Evolutionary conservation across 257 asterid genomes (phyloP), one percentile per base, ranked within the genome.

Genomic region (Avicennia marina): DNA sequence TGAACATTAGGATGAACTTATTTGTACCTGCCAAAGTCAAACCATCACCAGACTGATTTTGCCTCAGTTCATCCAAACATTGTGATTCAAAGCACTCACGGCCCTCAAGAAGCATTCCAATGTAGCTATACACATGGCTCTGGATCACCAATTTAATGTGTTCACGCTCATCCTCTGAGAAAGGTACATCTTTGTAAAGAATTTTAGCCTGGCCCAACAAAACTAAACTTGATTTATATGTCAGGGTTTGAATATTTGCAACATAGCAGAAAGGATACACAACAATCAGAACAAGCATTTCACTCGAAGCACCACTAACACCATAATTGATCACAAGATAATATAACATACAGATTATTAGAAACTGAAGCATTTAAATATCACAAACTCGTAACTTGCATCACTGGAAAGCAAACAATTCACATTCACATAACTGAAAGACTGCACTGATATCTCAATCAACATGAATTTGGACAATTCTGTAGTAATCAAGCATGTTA

Each of bases 21-120:
- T 6, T 29, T 25, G 48, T 74, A 80, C 87, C 87, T 40, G 39
- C 13, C 47, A 48, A 50, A n/a, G 45, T 45, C 16, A 26, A 42
- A 26, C 42, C 68, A 42, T 56, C 47, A 16, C 52, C 34, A 40
- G 26, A 49, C 53, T 29, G 56, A 34, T 45, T n/a, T n/a, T n/a
- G n/a, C n/a, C n/a, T 15, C 56, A 55, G 26, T 41, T 64, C 74
- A 41, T 49, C 60, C 60, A 63, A 48, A 51, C 19, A 36, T 62
- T 81, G 79, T 64, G 78, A 83, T 60, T 75, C 83, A 71, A 75
- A 81, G 12, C 62, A 77, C 54, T 72, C 77, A 3, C 78, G 81
- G 7, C 83, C 89, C 76, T 82, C 84, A 21, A 82, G 78, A 54
- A 74, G 78, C 40, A 69, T 60, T 38, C 82, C 73, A 57, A 79